Conservation (phyloP, 2,329 filamentous ascomycete species). For the Botrytis hyacinthi region DNA sequence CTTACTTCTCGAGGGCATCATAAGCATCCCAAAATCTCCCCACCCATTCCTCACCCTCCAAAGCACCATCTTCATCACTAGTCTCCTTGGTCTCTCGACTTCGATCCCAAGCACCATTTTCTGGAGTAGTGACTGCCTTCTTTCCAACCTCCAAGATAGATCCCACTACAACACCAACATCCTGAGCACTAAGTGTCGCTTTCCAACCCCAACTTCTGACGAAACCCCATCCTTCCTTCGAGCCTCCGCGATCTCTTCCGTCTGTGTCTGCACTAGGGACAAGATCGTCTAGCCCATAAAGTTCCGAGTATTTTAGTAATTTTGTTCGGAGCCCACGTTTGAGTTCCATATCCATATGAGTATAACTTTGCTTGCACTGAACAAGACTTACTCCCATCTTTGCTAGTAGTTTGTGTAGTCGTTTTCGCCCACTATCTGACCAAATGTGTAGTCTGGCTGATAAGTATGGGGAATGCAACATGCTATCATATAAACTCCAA, state of each 20-base stretch:
- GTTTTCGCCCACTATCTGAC: constrained; percentile 84
- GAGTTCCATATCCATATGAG: constrained; percentile 97
- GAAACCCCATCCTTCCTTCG: constrained; percentile 94
- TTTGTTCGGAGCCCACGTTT: constrained; percentile 84
- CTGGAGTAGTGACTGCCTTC: constrained; percentile 33
- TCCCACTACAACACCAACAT: constrained; percentile 89
- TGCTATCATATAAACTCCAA: constrained; percentile 97
- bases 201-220: constrained; percentile 98
- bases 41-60: constrained; percentile 63
- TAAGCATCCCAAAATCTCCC: constrained; percentile 70
- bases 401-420: constrained; percentile 88
- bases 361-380: constrained; percentile 93
- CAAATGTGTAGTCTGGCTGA: constrained; percentile 90
- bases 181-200: constrained; percentile 86
- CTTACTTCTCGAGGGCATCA: constrained; percentile 67
- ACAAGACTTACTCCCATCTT: constrained; percentile 97
- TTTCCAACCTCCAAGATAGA: constrained; percentile 90
- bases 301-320: constrained; percentile 83
- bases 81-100: constrained; percentile 46
- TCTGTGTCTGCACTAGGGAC: constrained; percentile 77
- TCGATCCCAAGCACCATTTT: constrained; percentile 36
- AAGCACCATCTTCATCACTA: constrained; percentile 44
- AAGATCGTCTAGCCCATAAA: constrained; percentile 92
- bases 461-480: constrained; percentile 95
- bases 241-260: constrained; percentile 64